Base-by-base conservation (phyloP, 2,329 filamentous ascomycete genomes). In the Alternaria sp. region DNA sequence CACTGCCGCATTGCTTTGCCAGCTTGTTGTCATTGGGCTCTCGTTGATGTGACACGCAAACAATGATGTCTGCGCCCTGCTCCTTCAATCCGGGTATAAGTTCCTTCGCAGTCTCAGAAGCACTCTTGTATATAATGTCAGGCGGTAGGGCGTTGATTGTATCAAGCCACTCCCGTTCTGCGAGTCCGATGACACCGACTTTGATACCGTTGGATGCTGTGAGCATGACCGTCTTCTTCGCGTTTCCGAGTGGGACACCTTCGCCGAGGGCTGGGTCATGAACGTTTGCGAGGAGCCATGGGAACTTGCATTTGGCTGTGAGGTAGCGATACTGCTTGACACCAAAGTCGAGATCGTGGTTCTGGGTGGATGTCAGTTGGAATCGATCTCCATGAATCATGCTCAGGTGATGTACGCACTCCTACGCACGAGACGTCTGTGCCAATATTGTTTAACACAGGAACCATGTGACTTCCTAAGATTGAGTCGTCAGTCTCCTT, bases 281-380 rank as follows among this genome's bases (percentile, higher is more conserved):
- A 8, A 96, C 89, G 75, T 97, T 97, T 65, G 92, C 92, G 14
- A 96, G 84, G 1, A 97, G 85, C 93, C 93, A 97, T 3, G 93
- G 93, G 68, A 97, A 97, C 23, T 84, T 85, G 79, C 92, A 96
- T 73, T 92, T 88, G 33, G 82, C 81, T 4, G 88, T 83, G 48
- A 97, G 81, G 70, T 92, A 83, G 55, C 86, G 83, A 74, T 93
- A 93, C 74, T 96, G 92, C 54, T 85, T 83, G 39, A 96, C 90
- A 11, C 93, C 93, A 77, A 97, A 97, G 79, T 97, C 93, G 53
- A 97, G 86, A 73, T 97, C 93, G 76, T 97, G 93, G 74, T 97
- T 97, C 85, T 92, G 21, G 1, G 23, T 45, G 9, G 9, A 28
- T 10, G 55, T 75, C 41, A 73, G 65, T 42, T 34, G 21, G 7